Evolutionary conservation across 2,329 filamentous ascomycete species (phyloP).

Genomic region (Fusarium sterilihyphosum): DNA sequence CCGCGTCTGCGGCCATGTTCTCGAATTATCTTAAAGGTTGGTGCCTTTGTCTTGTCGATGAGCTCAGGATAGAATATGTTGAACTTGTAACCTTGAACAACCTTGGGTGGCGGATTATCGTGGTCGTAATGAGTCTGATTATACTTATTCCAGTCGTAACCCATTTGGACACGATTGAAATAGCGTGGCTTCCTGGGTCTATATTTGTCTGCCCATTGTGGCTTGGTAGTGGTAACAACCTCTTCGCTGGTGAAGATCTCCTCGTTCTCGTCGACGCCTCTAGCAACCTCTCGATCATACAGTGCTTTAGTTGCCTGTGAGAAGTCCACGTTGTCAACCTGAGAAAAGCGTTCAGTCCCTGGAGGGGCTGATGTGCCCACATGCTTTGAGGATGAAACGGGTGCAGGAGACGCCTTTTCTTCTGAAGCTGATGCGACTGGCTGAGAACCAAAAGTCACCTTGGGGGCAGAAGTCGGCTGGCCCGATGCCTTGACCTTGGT

Average conservation of each 20-base stretch:
- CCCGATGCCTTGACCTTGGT: slow-evolving; percentile 64
- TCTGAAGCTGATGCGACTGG: slow-evolving; percentile 2
- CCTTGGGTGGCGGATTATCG: slow-evolving; percentile 96
- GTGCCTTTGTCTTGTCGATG: slow-evolving; percentile 92
- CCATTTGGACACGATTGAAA: slow-evolving; percentile 98
- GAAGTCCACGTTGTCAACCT: slow-evolving; percentile 78
- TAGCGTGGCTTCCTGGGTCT: slow-evolving; percentile 92
- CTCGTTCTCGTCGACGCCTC: slow-evolving; percentile 91
- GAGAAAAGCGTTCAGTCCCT: slow-evolving; percentile 74
- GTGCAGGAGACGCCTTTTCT: slow-evolving; percentile 10
- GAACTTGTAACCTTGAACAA: slow-evolving; percentile 99
- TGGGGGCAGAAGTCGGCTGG: slow-evolving; percentile 13
- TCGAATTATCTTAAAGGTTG: slow-evolving; percentile 94
- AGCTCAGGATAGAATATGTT: slow-evolving; percentile 99
- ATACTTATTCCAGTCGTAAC: slow-evolving; percentile 99
- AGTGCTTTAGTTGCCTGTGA: slow-evolving; percentile 88
- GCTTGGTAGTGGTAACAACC: slow-evolving; percentile 66
- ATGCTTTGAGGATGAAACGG: slow-evolving; percentile 32
- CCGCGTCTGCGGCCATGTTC: slow-evolving; percentile 90
- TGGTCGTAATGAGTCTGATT: slow-evolving; percentile 99
- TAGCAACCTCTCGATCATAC: slow-evolving; percentile 92
- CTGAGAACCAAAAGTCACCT: slow-evolving; percentile 1
- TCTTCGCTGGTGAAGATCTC: slow-evolving; percentile 96
- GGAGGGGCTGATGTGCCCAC: slow-evolving; percentile 55
- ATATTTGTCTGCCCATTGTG: slow-evolving; percentile 86